Conservation (phyloP, 2,329 filamentous ascomycete genomes). For the Tolypocladium inflatum region DNA sequence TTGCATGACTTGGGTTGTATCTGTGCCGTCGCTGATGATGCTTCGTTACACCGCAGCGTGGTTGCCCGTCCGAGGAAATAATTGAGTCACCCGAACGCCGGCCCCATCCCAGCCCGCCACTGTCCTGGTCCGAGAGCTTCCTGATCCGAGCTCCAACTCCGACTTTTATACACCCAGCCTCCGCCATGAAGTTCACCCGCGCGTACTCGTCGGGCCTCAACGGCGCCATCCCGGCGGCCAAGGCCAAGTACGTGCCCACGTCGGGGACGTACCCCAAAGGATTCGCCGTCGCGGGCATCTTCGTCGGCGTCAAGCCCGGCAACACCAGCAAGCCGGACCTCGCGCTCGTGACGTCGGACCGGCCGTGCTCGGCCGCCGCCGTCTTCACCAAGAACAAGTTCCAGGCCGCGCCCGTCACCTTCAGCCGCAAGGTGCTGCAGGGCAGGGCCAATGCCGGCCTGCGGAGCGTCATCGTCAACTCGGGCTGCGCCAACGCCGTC, state of each 20-base stretch:
- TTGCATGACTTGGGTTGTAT: background rate
- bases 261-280: conserved; percentile 83
- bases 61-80: background rate
- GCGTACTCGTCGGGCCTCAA: conserved; percentile 21
- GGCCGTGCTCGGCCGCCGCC: conserved; percentile 76
- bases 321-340: conserved; percentile 91
- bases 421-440: conserved; percentile 65
- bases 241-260: conserved; percentile 83
- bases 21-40: background rate
- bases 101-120: background rate
- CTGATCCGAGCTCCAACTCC: background rate
- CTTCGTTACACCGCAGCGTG: background rate
- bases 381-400: conserved; percentile 99
- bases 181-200: conserved; percentile 23
- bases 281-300: conserved; percentile 76
- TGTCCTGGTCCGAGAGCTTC: background rate
- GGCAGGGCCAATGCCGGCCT: conserved; percentile 59
- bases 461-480: conserved; percentile 81
- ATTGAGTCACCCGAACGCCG: background rate
- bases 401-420: conserved; percentile 88
- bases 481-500: conserved; percentile 93
- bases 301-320: conserved; percentile 87
- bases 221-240: conserved; percentile 57
- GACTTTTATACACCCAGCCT: background rate
- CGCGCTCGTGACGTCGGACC: conserved; percentile 77